Evolutionary conservation across 2,329 filamentous ascomycete genomes (phyloP), one percentile per base, ranked within the genome.

Genomic region (Fusarium subglutinans): DNA sequence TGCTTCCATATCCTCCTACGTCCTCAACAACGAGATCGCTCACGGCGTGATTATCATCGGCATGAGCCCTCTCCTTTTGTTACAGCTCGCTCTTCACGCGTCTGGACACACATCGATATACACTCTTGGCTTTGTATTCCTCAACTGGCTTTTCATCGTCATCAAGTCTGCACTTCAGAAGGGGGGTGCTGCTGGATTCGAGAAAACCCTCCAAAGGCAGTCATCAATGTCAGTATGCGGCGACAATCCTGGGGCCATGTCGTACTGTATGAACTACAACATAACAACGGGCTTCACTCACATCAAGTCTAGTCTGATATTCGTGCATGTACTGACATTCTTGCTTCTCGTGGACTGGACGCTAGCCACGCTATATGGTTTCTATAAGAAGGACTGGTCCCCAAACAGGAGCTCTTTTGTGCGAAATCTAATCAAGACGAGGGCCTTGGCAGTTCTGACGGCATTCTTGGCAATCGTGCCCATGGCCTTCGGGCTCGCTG

Each of bases 381-480:
- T n/a, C 1, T 41, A 41, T 41, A 1, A 15, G 14, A 41, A 41
- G 13, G 8, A n/a, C 5, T 15, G 22, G 8, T 2, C 8, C 13
- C 13, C 8, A 6, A n/a, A 2, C 8, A 41, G 8, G 22, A 8
- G 2, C 22, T 41, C 13, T 10, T n/a, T 1, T 2, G 22, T 15
- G 22, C 5, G 13, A 13, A 41, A 15, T n/a, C 10, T n/a, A 6
- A n/a, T n/a, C 13, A 41, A 15, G 22, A 41, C 15, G 40, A 41
- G 20, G 40, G 13, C 6, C 22, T n/a, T 41, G 40, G 40, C 22
- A 22, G 20, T 41, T 7, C 22, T 41, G 2, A n/a, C 40, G 22
- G 40, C 13, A n/a, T 41, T 41, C 13, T 41, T 41, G 22, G 40
- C 40, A 6, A 9, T 41, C n/a, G 10, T 44, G 3, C n/a, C 43